phyloP scores from a whole-genome alignment of 2,329 filamentous ascomycete species.

The Helotiales sp. region DNA sequence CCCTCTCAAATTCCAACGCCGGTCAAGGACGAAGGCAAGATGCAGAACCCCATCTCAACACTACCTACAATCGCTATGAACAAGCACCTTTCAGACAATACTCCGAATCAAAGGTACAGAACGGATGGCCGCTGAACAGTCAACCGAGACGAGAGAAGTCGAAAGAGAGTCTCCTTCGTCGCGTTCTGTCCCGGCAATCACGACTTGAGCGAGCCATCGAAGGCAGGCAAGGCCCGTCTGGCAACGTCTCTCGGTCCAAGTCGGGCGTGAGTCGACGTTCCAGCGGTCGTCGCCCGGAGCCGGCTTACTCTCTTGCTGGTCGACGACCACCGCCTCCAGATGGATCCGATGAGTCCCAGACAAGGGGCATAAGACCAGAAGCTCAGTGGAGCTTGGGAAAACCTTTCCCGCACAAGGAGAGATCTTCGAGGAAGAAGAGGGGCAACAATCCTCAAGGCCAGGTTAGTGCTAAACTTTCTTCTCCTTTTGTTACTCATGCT shows the following conservation, averaged over 20 bases:
- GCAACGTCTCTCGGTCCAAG: background rate
- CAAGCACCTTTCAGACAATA: background rate
- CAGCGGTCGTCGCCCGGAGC: background rate
- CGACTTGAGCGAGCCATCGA: background rate
- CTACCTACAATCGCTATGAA: background rate
- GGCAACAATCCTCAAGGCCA: background rate
- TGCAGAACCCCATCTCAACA: background rate
- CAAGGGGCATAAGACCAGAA: background rate
- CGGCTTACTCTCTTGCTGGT: background rate
- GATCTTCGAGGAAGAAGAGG: background rate
- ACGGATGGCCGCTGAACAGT: background rate
- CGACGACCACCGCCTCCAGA: background rate
- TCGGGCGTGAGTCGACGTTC: no score
- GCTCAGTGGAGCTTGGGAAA: background rate
- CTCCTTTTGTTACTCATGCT: background rate
- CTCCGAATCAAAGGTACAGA: background rate
- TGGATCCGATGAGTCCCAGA: background rate
- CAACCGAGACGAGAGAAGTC: background rate
- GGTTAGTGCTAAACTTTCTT: background rate
- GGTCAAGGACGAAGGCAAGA: background rate
- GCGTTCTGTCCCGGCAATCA: background rate
- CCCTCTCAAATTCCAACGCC: background rate
- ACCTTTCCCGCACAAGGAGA: background rate
- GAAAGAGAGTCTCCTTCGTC: background rate
- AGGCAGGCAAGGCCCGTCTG: background rate